phyloP scores from a whole-genome alignment of 306 rosid species.

The Delonix regia region DNA sequence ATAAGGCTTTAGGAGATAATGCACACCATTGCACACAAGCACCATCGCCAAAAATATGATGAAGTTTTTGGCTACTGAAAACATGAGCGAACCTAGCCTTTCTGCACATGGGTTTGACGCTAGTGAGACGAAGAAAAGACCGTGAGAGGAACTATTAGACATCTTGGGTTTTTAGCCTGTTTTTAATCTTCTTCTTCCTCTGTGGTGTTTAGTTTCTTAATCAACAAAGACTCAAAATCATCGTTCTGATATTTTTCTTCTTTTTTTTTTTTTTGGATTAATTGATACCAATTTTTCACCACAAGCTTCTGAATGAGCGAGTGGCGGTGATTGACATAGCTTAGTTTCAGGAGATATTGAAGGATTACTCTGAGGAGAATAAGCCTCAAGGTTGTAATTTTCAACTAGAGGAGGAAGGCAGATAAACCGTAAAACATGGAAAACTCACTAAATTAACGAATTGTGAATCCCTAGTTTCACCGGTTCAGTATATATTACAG shows the following conservation, averaged over 20 bases:
- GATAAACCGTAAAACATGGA: conserved; percentile 41
- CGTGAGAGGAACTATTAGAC: not conserved
- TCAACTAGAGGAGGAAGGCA: not conserved
- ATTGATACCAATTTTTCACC: conserved; percentile 33
- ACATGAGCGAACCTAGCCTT: conserved; percentile 44
- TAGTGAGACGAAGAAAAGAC: not conserved
- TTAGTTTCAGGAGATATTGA: conserved; percentile 62
- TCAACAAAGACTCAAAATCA: not conserved
- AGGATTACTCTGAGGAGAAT: conserved; percentile 52
- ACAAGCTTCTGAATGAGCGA: conserved; percentile 28
- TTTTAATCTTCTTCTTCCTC: not conserved
- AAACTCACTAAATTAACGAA: conserved; percentile 27
- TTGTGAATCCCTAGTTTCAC: too few species aligned
- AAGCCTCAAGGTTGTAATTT: conserved; percentile 27
- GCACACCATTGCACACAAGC: conserved; percentile 64
- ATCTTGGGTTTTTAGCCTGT: not conserved
- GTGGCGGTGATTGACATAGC: conserved; percentile 60
- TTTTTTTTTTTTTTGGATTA: conserved; percentile 8
- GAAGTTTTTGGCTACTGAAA: conserved; percentile 46
- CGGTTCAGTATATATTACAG: too few species aligned
- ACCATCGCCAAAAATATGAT: conserved; percentile 68
- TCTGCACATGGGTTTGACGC: conserved; percentile 46
- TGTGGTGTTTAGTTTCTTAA: conserved; percentile 9
- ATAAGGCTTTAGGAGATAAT: conserved; percentile 61
- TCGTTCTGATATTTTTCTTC: conserved; percentile 19